phyloP scores from a whole-genome alignment of 2,329 filamentous ascomycete species.

The Septoria petroselini region DNA sequence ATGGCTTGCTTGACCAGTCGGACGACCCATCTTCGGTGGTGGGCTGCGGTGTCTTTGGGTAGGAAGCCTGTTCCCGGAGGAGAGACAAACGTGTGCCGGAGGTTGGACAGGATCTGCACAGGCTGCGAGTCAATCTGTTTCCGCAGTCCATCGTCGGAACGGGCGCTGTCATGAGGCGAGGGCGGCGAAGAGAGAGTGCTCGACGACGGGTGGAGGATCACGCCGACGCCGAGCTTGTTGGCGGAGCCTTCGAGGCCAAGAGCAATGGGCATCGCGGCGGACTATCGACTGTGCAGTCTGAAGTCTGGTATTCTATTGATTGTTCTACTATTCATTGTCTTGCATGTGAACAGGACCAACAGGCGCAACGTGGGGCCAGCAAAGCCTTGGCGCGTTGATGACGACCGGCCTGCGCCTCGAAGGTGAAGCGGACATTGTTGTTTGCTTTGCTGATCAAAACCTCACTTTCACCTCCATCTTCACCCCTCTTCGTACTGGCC shows the following conservation, averaged over 20 bases:
- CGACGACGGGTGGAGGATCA: constrained; percentile 70
- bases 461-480: background rate
- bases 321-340: background rate
- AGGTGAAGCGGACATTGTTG: background rate
- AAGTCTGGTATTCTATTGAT: background rate
- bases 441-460: background rate
- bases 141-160: constrained; percentile 33
- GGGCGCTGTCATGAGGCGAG: constrained; percentile 38
- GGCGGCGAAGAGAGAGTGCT: constrained; percentile 32
- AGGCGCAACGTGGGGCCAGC: too few species aligned
- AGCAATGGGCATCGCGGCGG: constrained; percentile 51
- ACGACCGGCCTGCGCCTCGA: constrained; percentile 5
- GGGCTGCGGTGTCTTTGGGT: constrained; percentile 90
- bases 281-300: background rate
- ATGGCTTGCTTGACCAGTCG: constrained; percentile 77
- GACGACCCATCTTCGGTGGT: constrained; percentile 85
- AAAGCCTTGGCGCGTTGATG: too few species aligned
- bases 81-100: constrained; percentile 88
- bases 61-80: constrained; percentile 93
- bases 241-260: constrained; percentile 86
- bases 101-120: constrained; percentile 78
- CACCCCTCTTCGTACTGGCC: background rate
- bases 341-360: constrained; percentile 13
- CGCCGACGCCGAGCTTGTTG: constrained; percentile 93
- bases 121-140: constrained; percentile 37